Evolutionary conservation across 2,329 filamentous ascomycete genomes (phyloP).

Genomic region (Epicoccum sorghinum): DNA sequence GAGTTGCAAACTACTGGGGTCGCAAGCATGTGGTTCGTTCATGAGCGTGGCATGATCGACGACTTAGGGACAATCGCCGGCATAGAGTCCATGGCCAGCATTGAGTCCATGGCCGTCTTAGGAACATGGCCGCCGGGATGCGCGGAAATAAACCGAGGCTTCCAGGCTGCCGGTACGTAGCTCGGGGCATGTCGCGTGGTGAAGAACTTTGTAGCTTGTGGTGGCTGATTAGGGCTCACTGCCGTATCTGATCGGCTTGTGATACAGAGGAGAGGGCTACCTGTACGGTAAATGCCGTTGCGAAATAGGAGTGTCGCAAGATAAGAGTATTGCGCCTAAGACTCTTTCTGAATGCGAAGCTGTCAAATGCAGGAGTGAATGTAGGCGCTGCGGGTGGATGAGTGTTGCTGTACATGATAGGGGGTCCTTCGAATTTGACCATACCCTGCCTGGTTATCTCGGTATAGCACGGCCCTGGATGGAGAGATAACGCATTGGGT

Average conservation of each 20-base stretch:
- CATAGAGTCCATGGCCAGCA: not conserved
- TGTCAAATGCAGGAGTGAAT: constrained; percentile 2
- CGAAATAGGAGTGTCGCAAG: not conserved
- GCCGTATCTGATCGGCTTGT: not conserved
- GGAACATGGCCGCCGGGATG: not conserved
- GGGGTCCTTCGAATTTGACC: constrained; percentile 6
- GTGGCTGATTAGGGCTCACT: no score
- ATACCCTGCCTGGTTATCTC: constrained; percentile 10
- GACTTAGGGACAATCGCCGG: constrained; percentile 6
- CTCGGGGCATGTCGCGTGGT: not conserved
- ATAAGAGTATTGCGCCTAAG: no score
- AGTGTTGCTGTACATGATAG: constrained; percentile 3
- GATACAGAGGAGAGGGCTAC: not conserved
- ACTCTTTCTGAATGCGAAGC: no score
- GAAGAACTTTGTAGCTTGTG: no score
- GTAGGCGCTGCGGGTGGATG: constrained; percentile 5
- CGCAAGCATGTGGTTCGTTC: not conserved
- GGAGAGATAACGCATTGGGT: constrained; percentile 25
- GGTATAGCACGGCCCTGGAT: constrained; percentile 9
- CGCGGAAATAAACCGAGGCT: not conserved
- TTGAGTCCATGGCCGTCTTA: no score
- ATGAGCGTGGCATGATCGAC: constrained; percentile 4
- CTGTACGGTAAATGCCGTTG: constrained; percentile 1
- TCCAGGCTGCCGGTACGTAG: constrained; percentile 1
- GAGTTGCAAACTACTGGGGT: not conserved